Conservation (phyloP, 1,284 basidiomycete species). For the Cronartium quercuum region DNA sequence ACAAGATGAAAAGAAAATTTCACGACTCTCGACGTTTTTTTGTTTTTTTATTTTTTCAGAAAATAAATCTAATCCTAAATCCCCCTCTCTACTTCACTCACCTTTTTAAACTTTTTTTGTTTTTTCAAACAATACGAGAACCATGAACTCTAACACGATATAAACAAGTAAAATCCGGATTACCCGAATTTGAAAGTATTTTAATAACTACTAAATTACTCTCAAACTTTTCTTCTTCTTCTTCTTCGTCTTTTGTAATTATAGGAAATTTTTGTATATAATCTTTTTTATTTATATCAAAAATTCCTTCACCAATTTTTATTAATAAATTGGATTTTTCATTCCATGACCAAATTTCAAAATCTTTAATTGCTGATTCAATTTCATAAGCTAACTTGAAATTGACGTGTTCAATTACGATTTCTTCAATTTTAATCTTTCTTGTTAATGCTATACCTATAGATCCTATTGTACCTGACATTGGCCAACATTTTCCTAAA, state of each 20-base stretch:
- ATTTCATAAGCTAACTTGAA: slow-evolving; percentile 64
- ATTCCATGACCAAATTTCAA: slow-evolving; percentile 82
- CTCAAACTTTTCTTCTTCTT: slow-evolving; percentile 61
- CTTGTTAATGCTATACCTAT: slow-evolving; percentile 71
- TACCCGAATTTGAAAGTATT: slow-evolving; percentile 80
- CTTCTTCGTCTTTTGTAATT: slow-evolving; percentile 66
- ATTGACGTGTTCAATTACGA: slow-evolving; percentile 83
- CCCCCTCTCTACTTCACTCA: too few species aligned
- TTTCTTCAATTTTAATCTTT: slow-evolving; percentile 63
- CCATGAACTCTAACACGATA: slow-evolving; percentile 67
- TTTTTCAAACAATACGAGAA: too few species aligned
- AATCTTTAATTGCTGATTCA: slow-evolving; percentile 69
- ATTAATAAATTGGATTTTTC: slow-evolving; percentile 66
- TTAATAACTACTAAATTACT: slow-evolving; percentile 74
- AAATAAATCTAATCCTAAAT: too few species aligned
- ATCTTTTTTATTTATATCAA: slow-evolving; percentile 43
- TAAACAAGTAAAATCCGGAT: slow-evolving; percentile 73
- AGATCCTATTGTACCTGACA: slow-evolving; percentile 68
- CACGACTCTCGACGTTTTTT: too few species aligned
- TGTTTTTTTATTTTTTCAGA: too few species aligned
- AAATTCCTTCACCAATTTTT: slow-evolving; percentile 53
- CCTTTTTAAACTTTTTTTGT: too few species aligned
- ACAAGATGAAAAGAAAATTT: background rate
- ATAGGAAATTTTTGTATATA: slow-evolving; percentile 54
- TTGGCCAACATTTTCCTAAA: slow-evolving; percentile 88